A percentile compares a stretch with the other conserved stretches of the same genome.
Evolutionary conservation across 202 grass and related monocot genomes (phyloP).

Genomic region (Panicum virgatum): DNA sequence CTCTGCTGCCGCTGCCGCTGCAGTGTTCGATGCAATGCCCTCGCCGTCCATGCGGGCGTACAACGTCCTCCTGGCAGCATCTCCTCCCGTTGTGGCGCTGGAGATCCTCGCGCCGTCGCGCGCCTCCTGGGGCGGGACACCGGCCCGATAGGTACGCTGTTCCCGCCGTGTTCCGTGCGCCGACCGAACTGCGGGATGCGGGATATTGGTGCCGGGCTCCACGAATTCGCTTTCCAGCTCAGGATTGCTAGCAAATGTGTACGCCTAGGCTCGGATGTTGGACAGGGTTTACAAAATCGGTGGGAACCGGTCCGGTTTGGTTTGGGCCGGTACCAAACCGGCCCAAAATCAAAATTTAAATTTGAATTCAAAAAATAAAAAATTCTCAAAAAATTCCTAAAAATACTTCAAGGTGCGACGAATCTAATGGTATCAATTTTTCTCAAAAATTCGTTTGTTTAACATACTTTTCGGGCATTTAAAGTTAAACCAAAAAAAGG

Average conservation of each 20-base stretch:
- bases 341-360: no score
- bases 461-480: no score
- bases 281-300: no score
- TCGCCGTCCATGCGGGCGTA: conserved; percentile 48
- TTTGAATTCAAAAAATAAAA: no score
- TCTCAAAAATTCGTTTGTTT: no score
- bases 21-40: conserved; percentile 49
- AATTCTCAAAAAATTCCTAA: no score
- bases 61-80: conserved; percentile 59
- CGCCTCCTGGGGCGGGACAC: conserved; percentile 33
- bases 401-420: no score
- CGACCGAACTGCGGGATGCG: conserved; percentile 21
- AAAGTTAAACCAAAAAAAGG: no score
- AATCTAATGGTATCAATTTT: no score
- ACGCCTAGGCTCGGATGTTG: conserved; percentile 41
- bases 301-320: no score
- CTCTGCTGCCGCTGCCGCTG: conserved; percentile 41
- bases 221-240: conserved; percentile 31
- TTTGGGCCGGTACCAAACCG: no score
- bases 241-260: conserved; percentile 43
- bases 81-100: conserved; percentile 3
- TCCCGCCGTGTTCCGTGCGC: conserved; percentile 45
- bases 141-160: conserved; percentile 51
- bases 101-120: conserved; percentile 4
- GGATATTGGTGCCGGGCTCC: conserved; percentile 26